Conservation (phyloP, 768 basidiomycete genomes). For the Russula griseocarnosa region DNA sequence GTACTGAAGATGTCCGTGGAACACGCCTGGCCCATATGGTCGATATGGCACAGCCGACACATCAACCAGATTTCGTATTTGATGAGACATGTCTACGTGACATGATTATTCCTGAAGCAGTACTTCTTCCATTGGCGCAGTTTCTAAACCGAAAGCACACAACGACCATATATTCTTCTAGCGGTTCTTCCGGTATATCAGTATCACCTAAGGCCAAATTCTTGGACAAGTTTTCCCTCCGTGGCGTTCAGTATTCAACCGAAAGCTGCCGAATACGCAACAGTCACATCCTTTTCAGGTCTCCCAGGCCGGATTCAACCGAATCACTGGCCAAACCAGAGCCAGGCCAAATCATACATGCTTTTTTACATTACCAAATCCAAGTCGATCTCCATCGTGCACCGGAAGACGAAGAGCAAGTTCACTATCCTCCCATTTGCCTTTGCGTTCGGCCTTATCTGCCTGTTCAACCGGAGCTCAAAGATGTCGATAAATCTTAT, state of each 20-base stretch:
- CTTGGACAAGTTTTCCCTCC: neutral
- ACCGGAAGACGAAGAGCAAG: neutral
- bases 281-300: neutral
- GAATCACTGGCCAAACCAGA: neutral
- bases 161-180: neutral
- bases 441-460: too few relatives aligned
- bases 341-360: neutral
- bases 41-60: neutral
- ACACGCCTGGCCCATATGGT: neutral
- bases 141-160: neutral
- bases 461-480: too few relatives aligned
- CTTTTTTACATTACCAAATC: neutral
- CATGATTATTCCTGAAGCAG: neutral
- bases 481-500: too few relatives aligned
- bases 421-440: too few relatives aligned
- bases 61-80: neutral
- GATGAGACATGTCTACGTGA: neutral
- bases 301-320: neutral
- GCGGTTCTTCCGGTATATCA: neutral
- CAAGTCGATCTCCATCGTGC: too few relatives aligned
- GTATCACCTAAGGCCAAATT: neutral
- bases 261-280: neutral
- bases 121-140: neutral
- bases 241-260: slow-evolving; percentile 1
- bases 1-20: slow-evolving; percentile 8